These are phyloP conservation scores for Triticum timopheevii DNA, from an alignment of 176 grass and related monocot species.

Conservation along the genomic window DNA sequence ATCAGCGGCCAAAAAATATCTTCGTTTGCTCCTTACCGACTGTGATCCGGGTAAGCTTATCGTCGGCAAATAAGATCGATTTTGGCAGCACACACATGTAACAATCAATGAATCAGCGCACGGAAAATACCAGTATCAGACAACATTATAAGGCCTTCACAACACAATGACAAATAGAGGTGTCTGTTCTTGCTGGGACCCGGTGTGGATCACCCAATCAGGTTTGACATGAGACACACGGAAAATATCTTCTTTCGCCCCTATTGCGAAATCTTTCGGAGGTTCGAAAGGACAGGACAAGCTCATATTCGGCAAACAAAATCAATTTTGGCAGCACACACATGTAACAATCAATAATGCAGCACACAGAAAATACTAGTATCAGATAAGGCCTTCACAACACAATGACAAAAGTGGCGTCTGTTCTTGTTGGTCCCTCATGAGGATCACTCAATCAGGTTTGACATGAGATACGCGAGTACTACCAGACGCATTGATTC, in stretches of 20 bases:
- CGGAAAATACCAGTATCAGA: no score
- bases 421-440: not conserved
- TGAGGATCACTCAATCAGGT: constrained; percentile 14
- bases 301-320: not conserved
- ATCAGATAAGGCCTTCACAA: not conserved
- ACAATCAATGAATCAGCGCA: no score
- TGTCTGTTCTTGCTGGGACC: no score
- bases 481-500: not conserved
- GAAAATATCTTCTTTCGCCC: not conserved
- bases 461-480: not conserved
- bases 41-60: no score
- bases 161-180: no score
- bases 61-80: no score
- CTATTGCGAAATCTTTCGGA: not conserved
- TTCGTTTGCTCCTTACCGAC: no score
- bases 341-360: not conserved
- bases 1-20: no score
- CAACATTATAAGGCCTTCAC: no score
- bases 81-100: no score
- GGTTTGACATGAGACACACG: no score
- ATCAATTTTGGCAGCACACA: not conserved
- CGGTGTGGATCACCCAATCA: no score
- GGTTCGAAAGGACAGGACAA: not conserved
- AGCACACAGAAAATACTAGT: not conserved
- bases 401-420: constrained; percentile 8